Evolutionary conservation across 306 rosid genomes (phyloP).

Genomic region (Rosa rugosa): DNA sequence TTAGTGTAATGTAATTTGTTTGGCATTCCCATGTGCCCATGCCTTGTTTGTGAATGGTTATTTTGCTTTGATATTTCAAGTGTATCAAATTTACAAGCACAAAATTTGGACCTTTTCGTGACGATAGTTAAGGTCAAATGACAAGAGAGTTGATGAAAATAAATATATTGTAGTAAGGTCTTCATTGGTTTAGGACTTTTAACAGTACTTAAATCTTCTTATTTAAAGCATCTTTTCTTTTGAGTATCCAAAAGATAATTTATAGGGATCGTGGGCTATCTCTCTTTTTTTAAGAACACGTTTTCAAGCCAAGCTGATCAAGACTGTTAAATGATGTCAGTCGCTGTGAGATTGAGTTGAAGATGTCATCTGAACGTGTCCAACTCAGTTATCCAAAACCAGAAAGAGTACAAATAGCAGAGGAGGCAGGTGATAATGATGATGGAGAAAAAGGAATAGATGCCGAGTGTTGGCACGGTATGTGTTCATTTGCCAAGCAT

Average conservation of each 20-base stretch:
- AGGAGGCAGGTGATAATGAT: too few species aligned
- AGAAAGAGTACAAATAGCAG: too few species aligned
- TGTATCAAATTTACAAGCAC: too few species aligned
- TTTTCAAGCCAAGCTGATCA: neutral
- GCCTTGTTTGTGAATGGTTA: neutral
- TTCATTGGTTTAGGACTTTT: neutral
- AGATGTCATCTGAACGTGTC: too few species aligned
- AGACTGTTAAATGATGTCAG: neutral
- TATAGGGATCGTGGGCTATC: neutral
- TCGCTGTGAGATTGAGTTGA: too few species aligned
- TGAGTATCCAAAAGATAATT: neutral
- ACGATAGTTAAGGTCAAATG: neutral
- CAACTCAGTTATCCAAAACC: too few species aligned
- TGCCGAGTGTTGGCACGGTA: too few species aligned
- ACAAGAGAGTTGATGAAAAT: neutral
- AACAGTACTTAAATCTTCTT: neutral
- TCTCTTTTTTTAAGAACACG: neutral
- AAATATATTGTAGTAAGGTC: neutral
- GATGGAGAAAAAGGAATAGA: too few species aligned
- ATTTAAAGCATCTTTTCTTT: neutral
- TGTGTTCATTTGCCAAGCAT: too few species aligned
- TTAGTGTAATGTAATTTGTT: too few species aligned
- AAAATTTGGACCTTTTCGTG: neutral
- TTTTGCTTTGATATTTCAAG: neutral
- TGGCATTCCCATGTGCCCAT: neutral